A percentile compares a stretch with the other conserved stretches of the same genome.
Conservation (phyloP, 306 rosid species). For the Vigna nakashimae region DNA sequence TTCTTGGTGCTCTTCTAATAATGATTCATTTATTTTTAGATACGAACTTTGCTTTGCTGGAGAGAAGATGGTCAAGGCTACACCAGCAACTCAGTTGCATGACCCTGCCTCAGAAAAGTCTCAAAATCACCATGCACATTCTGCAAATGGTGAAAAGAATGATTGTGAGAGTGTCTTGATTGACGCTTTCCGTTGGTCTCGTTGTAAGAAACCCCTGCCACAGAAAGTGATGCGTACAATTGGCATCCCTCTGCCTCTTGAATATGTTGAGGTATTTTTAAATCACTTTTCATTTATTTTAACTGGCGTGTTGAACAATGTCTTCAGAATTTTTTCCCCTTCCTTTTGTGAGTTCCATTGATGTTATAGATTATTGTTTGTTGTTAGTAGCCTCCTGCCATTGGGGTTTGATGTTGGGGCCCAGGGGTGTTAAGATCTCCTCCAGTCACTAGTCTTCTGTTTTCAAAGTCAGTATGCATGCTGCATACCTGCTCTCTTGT, state of each 20-base stretch:
- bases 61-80: slow-evolving; percentile 75
- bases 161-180: slow-evolving; percentile 64
- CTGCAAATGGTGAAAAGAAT: slow-evolving; percentile 71
- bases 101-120: slow-evolving; percentile 67
- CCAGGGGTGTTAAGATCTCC: too few species aligned
- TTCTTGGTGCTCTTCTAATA: slow-evolving; percentile 27
- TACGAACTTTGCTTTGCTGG: slow-evolving; percentile 91
- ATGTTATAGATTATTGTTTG: not conserved
- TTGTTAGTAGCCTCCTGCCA: not conserved
- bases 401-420: too few species aligned
- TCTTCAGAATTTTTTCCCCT: not conserved
- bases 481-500: not conserved
- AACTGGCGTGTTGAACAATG: slow-evolving; percentile 2
- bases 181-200: slow-evolving; percentile 89
- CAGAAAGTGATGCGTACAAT: slow-evolving; percentile 81
- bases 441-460: not conserved
- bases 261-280: slow-evolving; percentile 78
- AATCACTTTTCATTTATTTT: slow-evolving; percentile 1
- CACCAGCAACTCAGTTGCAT: slow-evolving; percentile 59
- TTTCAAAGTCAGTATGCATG: not conserved
- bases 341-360: not conserved
- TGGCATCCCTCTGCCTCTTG: slow-evolving; percentile 92
- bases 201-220: slow-evolving; percentile 88
- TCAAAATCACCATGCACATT: slow-evolving; percentile 67
- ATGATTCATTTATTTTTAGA: slow-evolving; percentile 53